Evolutionary conservation across 305 asterid species (phyloP), one percentile per base, ranked within the genome.

Genomic region (Striga hermonthica): DNA sequence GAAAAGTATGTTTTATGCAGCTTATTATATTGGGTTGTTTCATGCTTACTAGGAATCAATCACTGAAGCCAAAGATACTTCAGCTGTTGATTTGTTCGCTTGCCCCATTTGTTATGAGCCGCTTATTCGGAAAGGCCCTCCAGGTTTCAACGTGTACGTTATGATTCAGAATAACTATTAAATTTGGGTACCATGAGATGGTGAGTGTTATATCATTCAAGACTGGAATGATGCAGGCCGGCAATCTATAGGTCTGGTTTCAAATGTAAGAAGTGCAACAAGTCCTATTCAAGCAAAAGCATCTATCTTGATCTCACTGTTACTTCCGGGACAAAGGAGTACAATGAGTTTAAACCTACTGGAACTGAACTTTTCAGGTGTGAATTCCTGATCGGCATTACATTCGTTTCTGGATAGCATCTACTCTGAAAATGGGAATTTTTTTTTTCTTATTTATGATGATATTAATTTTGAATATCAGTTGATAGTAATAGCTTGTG

Each of bases 281-380:
- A 92, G 75, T 78, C 96, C 2, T 92, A 89, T 74, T 87, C 97
- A 3, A 89, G 98, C 87, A 89, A 86, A 80, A 83, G 82, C 76
- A 66, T 78, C 45, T 89, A 87, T 79, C 85, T 92, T 66, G 98
- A 92, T 84, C 96, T 89, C 40, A 92, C 98, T 15, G 81, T 92
- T 72, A 92, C 95, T 66, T 80, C 95, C 45, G 98, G 90, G 64
- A 70, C 88, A 41, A 89, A 80, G 78, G 89, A 83, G 61, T 89
- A 92, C 81, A 82, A 54, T 67, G 98, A 89, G 83, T 80, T 74
- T 74, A 74, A 75, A 65, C 93, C 98, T 4, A 76, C 73, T 74
- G 73, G 98, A 70, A 89, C 95, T 49, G 98, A 92, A 78, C 82
- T 92, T 34, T 92, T 92, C 91, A 86, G 97, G 96, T 87, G 70